Evolutionary conservation across 805 yeast species (phyloP), one percentile per base, ranked within the genome.

Genomic region (Tetrapisispora arboricola): DNA sequence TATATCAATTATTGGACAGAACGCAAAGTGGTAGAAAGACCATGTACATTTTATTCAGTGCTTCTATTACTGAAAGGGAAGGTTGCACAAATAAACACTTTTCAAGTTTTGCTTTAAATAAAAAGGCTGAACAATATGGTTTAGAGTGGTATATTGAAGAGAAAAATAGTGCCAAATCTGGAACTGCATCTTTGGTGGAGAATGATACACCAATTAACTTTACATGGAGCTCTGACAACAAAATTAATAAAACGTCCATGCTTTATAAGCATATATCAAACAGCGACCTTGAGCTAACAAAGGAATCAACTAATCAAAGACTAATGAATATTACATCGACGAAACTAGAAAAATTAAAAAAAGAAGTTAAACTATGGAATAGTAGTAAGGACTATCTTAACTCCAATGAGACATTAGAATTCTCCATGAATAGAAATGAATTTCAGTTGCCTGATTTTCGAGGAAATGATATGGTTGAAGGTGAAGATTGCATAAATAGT

Each of bases 131-230:
- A 16, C 25, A 37, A 7, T 48, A 47, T 12, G 49, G 49, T 1
- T 39, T 45, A n/a, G 33, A 26, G 19, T 58, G 63, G 63, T 39
- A 36, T n/a, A 45, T 42, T 7, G 51, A 53, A 31, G 56, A 55
- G 37, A 43, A 47, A 15, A 36, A 28, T n/a, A 6, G 21, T 24
- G 11, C 13, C 4, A 22, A 34, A 24, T 5, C 27, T 12, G 32
- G 35, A 7, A 31, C 19, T 32, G 32, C 25, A 12, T 43, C 49
- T 11, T 39, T 48, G 6, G 40, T 53, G 17, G 51, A 42, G 15
- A 36, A 46, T 8, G 63, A 56, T 13, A 38, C 53, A 1, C 58
- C 60, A 2, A 54, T 56, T 2, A 41, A 48, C n/a, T 58, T 58
- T 43, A 44, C 55, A 10, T 58, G 63, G 63, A 56, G 60, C 25